These are phyloP conservation scores for Tirmania nivea DNA, from an alignment of 495 filamentous ascomycete species.

Conservation along the genomic window DNA sequence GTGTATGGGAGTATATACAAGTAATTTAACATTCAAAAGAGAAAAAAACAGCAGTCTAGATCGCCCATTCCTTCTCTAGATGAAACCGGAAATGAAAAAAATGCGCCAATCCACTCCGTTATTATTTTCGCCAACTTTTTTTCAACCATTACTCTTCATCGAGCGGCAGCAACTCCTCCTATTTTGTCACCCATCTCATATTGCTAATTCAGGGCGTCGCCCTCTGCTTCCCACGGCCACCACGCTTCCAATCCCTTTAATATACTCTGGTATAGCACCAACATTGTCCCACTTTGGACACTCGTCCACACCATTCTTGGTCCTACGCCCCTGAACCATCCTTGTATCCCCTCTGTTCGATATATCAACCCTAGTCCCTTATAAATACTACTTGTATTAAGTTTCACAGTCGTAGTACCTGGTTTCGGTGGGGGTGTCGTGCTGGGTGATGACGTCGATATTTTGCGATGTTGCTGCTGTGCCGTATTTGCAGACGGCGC, in stretches of 20 bases:
- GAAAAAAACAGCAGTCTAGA: no score
- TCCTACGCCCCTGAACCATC: constrained; percentile 89
- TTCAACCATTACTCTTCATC: no score
- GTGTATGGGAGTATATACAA: no score
- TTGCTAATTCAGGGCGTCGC: no score
- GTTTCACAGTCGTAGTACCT: constrained; percentile 33
- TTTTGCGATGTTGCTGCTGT: constrained; percentile 35
- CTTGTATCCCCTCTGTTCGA: constrained; percentile 59
- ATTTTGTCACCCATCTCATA: no score
- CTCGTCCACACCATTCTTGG: constrained; percentile 93
- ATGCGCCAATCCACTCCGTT: no score
- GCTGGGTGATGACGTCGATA: constrained; percentile 68
- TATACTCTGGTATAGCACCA: constrained; percentile 82
- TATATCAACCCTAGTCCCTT: constrained; percentile 75
- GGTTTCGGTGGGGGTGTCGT: constrained; percentile 49
- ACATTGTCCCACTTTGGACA: constrained; percentile 89
- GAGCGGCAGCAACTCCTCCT: no score
- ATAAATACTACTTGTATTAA: constrained; percentile 74
- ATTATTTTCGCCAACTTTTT: no score
- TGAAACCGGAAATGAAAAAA: no score
- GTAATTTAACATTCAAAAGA: no score
- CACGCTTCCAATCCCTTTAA: constrained; percentile 26
- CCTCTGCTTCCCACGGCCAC: not conserved
- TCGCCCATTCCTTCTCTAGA: no score
- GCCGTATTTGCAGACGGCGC: not conserved